Base-by-base conservation (phyloP, 768 basidiomycete species). In the Rhodotorula diobovata region DNA sequence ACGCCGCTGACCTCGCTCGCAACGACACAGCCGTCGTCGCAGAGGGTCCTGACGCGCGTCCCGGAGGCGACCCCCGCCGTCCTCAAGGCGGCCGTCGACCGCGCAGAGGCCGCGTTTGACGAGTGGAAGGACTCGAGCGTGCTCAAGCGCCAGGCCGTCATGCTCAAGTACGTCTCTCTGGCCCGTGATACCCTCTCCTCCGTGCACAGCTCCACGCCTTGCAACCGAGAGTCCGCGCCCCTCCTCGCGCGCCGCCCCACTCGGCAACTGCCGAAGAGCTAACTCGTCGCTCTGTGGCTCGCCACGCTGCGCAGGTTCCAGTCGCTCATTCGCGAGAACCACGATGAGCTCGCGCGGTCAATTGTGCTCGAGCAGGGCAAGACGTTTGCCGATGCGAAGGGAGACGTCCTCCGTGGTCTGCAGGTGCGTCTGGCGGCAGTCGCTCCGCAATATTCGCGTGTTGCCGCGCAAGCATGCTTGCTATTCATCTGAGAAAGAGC, bases 341-440 rank as follows among this genome's bases (percentile, higher is more conserved):
- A 88, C 15, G 91, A 92, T 76, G 89, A 88, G 61, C 85, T 99
- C 65, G 94, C 93, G 1, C 54, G 66, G 11, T 58, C 61, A 2
- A 70, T 72, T 53, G 71, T 74, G 20, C 82, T 97, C 32, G 70
- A 71, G 79, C 95, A 98, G 81, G 95, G 95, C 25, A 97, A 97
- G 83, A 99, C 95, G 0, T 81, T 90, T 54, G 86, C 90, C 73
- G 95, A 99, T 81, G 95, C 95, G 1, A 91, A 92, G 74, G 95
- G 95, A 1, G 95, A 99, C 80, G 85, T 99, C 48, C 85, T 93
- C 21, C 90, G 95, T 37, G 94, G 94, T 37, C 83, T 95, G 43
- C 70, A 71, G 70, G 65, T 66, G 35, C 59, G 68, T 61, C 34
- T 20, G 39, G 30, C 4, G 21, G 34, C 23, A 5, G 11, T 35